Base-by-base conservation (phyloP, 2,329 filamentous ascomycete species). In the Orbilia brochopaga region DNA sequence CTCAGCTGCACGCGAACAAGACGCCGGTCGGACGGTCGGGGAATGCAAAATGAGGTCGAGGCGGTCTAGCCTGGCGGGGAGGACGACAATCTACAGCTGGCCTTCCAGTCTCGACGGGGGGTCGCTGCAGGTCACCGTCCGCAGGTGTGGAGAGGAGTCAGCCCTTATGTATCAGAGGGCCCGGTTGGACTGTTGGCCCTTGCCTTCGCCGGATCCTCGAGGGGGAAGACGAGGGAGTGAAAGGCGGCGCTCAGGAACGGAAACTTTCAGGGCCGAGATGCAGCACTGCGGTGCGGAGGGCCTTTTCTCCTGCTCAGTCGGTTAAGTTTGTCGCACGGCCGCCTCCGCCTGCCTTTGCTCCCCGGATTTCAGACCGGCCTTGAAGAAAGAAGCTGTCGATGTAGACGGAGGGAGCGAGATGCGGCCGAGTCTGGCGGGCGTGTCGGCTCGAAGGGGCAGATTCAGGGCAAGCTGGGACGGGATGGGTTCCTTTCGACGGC, bases 311-410 rank as follows among this genome's bases (percentile, higher is more conserved):
- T 54, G 32, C 56, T 60, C 46, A 32, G n/a, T 55, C 50, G 50
- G 50, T 54, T 54, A 55, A 55, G 50, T 63, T 60, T 61, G 40
- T 67, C 53, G 24, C 35, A 51, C 53, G 32, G 27, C 54, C 65
- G 65, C 65, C 65, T 69, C 42, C 62, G 57, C 40, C 32, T 60
- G 51, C 57, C 48, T 60, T 50, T 35, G 37, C 42, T 56, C 59
- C 59, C 66, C 66, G 54, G 66, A 70, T 70, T 64, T 59, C 48
- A 37, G 54, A n/a, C n/a, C n/a, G n/a, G n/a, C n/a, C n/a, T n/a
- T 63, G 19, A 50, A 19, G 53, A 56, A 48, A 54, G 30, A n/a
- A n/a, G n/a, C n/a, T n/a, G n/a, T n/a, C n/a, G n/a, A n/a, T 56
- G 54, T 55, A 55, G 55, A 50, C 30, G 46, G 11, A 24, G 21